Percentiles rank a stretch among this genome's conserved stretches.
These are phyloP conservation scores for Monosporozyma aerobia DNA, from an alignment of 805 yeast genomes.

Conservation along the genomic window DNA sequence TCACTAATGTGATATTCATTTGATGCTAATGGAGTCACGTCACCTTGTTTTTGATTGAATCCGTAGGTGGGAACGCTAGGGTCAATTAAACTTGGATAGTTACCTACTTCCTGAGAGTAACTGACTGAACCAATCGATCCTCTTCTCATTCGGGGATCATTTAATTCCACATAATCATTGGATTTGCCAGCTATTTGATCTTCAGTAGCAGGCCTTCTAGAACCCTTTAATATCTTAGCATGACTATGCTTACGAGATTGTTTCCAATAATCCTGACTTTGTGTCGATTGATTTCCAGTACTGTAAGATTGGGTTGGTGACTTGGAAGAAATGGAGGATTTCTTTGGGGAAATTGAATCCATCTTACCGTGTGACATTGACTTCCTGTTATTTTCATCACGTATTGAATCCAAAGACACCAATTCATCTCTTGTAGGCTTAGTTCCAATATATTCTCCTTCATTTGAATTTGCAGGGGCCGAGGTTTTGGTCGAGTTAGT, in stretches of 20 bases:
- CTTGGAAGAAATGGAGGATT: neutral
- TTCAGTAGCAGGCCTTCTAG: slow-evolving; percentile 7
- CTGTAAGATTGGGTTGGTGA: neutral
- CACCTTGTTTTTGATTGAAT: slow-evolving; percentile 6
- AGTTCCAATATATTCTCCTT: neutral
- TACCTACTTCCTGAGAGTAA: slow-evolving; percentile 18
- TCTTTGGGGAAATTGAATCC: neutral
- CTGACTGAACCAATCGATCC: slow-evolving; percentile 1
- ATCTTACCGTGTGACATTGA: neutral
- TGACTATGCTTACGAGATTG: neutral
- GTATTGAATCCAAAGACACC: neutral
- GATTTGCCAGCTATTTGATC: slow-evolving; percentile 3
- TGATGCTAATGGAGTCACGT: neutral
- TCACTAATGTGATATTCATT: neutral
- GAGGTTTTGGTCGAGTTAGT: neutral
- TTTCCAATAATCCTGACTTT: neutral
- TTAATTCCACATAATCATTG: neutral
- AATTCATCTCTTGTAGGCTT: neutral
- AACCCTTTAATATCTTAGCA: slow-evolving; percentile 1
- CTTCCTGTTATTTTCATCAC: neutral
- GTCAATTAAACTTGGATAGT: slow-evolving; percentile 24
- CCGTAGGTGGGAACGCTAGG: slow-evolving; percentile 23
- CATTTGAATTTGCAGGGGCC: neutral
- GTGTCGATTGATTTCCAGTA: neutral
- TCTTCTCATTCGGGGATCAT: neutral